phyloP scores from a whole-genome alignment of 1,284 basidiomycete genomes.

The Sporisorium iseilematis-ciliati region DNA sequence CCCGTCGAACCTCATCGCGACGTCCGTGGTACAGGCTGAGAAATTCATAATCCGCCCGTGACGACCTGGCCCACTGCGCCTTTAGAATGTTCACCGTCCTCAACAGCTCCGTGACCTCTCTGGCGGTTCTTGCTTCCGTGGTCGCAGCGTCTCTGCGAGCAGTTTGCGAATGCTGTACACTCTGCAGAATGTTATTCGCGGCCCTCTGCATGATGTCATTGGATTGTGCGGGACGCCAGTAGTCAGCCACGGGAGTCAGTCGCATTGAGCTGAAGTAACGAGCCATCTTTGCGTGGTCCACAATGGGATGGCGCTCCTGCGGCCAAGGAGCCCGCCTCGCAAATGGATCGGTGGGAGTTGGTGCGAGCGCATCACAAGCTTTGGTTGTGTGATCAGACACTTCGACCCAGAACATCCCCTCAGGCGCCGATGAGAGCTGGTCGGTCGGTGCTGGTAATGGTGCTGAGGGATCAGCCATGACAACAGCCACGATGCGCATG shows the following conservation, averaged over 20 bases:
- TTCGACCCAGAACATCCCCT: slow-evolving; percentile 48
- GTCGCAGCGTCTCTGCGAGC: slow-evolving; percentile 27
- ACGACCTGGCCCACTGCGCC: slow-evolving; percentile 18
- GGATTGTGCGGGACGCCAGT: slow-evolving; percentile 30
- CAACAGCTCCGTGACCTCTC: slow-evolving; percentile 17
- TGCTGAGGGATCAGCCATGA: slow-evolving; percentile 15
- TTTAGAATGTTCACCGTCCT: neutral
- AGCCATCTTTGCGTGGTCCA: slow-evolving; percentile 30
- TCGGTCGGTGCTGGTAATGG: slow-evolving; percentile 12
- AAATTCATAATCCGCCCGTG: slow-evolving; percentile 21
- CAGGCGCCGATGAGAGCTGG: slow-evolving; percentile 4
- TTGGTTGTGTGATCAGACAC: slow-evolving; percentile 34
- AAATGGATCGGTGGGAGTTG: slow-evolving; percentile 23
- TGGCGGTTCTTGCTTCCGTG: slow-evolving; percentile 14
- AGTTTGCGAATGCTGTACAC: neutral
- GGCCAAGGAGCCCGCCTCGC: slow-evolving; percentile 20
- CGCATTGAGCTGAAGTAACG: slow-evolving; percentile 20
- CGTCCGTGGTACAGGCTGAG: slow-evolving; percentile 25
- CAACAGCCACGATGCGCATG: slow-evolving; percentile 41
- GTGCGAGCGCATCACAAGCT: slow-evolving; percentile 20
- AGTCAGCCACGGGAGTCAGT: slow-evolving; percentile 23
- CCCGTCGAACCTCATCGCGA: slow-evolving; percentile 9
- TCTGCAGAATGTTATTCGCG: slow-evolving; percentile 33
- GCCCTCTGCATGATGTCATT: slow-evolving; percentile 33
- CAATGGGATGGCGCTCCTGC: slow-evolving; percentile 30